Evolutionary conservation across 345 rosid species (phyloP), one percentile per base, ranked within the genome.

Genomic region (Psidium guajava): DNA sequence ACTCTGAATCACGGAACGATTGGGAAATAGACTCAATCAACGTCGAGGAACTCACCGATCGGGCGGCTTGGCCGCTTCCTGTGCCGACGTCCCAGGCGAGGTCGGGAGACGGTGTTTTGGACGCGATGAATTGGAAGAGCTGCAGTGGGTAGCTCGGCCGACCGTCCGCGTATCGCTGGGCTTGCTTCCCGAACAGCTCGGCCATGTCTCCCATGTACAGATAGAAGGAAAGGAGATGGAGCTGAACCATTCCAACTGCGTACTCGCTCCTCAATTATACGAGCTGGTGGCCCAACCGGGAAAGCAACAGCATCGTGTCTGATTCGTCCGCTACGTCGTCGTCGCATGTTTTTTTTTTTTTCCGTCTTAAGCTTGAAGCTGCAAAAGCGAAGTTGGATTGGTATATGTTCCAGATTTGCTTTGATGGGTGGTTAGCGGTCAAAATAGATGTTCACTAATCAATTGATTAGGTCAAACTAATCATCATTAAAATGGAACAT

Each of bases 51-150:
- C 89, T 89, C 84, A 96, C 99, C 36, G 96, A 90, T 84, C 20
- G 86, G 83, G 97, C 93, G n/a, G 99, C 98, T 58, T 96, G 98
- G 82, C 98, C 99, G 36, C 90, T 94, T 25, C 99, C 99, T 6
- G 99, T 87, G 88, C 98, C 98, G 11, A 90, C 98, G 83, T 96
- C 99, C 99, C 98, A 96, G 11, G 86, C 99, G 53, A 95, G 96
- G 87, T 92, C 92, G 86, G 87, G 92, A 42, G 10, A 10, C 2
- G 93, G 93, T 1, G 97, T 92, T 55, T 93, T 94, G 16, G 97
- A 95, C 58, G 97, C 95, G 20, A 96, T 93, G 88, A 90, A 95
- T 6, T 91, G 89, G 86, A 96, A 93, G 55, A 96, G 91, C 83
- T 95, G 80, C 49, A 52, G 87, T 24, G 99, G 95, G 84, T 96